Base-by-base conservation (phyloP, 208 protist species). In the Crithidia sp. region DNA sequence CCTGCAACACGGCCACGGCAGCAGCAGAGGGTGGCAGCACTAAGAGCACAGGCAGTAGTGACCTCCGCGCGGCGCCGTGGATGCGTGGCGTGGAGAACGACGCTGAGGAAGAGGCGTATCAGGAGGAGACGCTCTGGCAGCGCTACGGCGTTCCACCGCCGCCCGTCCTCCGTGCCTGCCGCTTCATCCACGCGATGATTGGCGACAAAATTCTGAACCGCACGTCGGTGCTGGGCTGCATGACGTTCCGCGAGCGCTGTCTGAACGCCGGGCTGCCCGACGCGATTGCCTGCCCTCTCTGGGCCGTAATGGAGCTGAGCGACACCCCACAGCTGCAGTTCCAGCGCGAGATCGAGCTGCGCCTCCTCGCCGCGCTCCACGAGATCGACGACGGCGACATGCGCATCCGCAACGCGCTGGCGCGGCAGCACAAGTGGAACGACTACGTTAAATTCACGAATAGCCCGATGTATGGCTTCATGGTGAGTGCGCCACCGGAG, bases 301-400 rank as follows among this genome's bases (percentile, higher is more conserved):
- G 84, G 84, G 16, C 67, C 13, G 60, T 76, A 37, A 50, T 71
- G 47, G 52, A 44, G 39, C 19, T 83, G 49, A 78, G 61, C 39
- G 79, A 84, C 73, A 74, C 84, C 17, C 75, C 84, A 44, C 67
- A 81, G 10, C 71, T 89, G 41, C 84, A 82, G 44, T 55, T 84
- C 40, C 67, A 70, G 60, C 80, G 80, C 7, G 80, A 85, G 59
- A 77, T 70, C 5, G 76, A 76, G 59, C 71, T 81, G 62, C 80
- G 73, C 59, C 54, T 71, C 17, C 63, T 69, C n/a, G 79, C 74
- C 14, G 73, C 79, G 6, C 67, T 77, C 6, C 67, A 67, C 36
- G 79, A 84, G 53, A 58, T 84, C 39, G 74, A 79, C 41, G 74
- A 79, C 58, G 52, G 70, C 17, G 74, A 84, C 47, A 68, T 56